Evolutionary conservation across 306 rosid species (phyloP), one percentile per base, ranked within the genome.

Genomic region (Carpinus fangiana): DNA sequence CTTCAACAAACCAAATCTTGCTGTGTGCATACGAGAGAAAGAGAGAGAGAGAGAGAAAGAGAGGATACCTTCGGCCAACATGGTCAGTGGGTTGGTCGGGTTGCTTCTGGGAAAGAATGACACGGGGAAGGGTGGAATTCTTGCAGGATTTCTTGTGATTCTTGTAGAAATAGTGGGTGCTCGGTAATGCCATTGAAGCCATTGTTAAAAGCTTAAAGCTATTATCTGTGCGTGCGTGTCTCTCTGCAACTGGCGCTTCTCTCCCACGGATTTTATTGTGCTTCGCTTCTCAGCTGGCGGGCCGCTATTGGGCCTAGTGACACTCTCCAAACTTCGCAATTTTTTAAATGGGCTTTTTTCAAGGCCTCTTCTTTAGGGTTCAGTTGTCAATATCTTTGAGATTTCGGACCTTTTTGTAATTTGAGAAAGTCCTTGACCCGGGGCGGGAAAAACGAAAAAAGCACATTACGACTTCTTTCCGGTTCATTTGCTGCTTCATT

Each of bases 11-110:
- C 23, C 41, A 6, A 8, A 66, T 41, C 38, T 18, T 8, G 38
- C 45, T 17, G 4, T 14, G 14, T 23, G 8, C 13, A 4, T n/a
- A 41, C 17, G 54, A 10, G 3, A 18, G 47, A 4, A 48, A 26
- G 82, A 55, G 72, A 26, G 79, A 38, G 57, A 47, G 52, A 34
- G 65, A 31, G 43, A 41, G 21, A 47, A 43, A 59, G 57, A 31
- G 13, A 20, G 70, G 55, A 45, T 70, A 92, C 94, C 97, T 90
- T 79, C 95, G 84, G 77, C 86, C 81, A 34, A 89, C 43, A 76
- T 78, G 84, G 23, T 75, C 67, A 0, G 75, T 55, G 79, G 84
- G 78, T 20, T 78, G 76, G 14, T 64, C 79, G 53, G 72, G 75
- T 10, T 76, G 82, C 13, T 81, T 79, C 48, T 89, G 82, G 70